Conservation (phyloP, 768 basidiomycete species). For the Lactarius indigo region DNA sequence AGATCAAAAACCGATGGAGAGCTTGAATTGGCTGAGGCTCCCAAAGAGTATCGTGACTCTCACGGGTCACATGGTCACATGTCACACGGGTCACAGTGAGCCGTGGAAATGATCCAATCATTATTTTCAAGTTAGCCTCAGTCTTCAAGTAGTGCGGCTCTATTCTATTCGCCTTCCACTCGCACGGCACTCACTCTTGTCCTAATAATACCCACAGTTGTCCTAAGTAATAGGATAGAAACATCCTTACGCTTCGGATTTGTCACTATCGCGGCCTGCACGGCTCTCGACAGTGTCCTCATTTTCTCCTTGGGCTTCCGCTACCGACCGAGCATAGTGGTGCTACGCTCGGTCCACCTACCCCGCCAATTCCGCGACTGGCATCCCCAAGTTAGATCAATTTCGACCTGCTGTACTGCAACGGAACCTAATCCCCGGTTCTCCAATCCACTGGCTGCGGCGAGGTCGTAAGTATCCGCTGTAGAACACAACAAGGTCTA, state of each 20-base stretch:
- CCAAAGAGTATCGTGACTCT: too few species aligned
- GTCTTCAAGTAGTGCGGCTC: not conserved
- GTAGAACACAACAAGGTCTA: slow-evolving; percentile 12
- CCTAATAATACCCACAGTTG: not conserved
- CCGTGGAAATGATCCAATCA: too few species aligned
- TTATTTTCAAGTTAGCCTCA: too few species aligned
- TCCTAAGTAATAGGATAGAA: not conserved
- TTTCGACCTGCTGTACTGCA: slow-evolving; percentile 16
- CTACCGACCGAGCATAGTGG: too few species aligned
- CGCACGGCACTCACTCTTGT: not conserved
- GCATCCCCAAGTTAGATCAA: slow-evolving; percentile 15
- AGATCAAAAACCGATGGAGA: too few species aligned
- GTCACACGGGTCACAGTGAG: too few species aligned
- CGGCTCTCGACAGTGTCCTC: not conserved
- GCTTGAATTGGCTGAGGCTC: too few species aligned
- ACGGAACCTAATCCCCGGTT: slow-evolving; percentile 1
- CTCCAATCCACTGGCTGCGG: not conserved
- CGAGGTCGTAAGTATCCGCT: slow-evolving; percentile 1
- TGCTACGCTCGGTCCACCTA: not conserved
- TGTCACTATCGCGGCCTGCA: slow-evolving; percentile 2
- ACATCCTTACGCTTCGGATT: not conserved
- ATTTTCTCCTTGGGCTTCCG: slow-evolving; percentile 10
- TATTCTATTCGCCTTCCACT: not conserved
- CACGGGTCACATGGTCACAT: too few species aligned
- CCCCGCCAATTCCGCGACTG: not conserved